phyloP scores from a whole-genome alignment of 2,329 filamentous ascomycete genomes.

The Pseudogymnoascus sp. region DNA sequence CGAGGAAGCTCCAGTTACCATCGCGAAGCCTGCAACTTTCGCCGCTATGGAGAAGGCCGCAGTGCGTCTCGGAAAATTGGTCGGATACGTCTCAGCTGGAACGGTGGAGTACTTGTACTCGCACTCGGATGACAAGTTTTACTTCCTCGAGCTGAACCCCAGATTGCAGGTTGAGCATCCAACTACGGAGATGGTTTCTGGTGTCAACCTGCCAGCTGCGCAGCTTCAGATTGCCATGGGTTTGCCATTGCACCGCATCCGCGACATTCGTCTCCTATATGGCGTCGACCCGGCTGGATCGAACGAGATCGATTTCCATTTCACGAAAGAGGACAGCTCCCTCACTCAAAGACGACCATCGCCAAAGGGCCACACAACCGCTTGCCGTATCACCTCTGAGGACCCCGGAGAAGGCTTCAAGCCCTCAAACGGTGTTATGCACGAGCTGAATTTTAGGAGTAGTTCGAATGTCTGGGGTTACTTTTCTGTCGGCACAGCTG shows the following conservation, averaged over 20 bases:
- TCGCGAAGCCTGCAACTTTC: conserved; percentile 84
- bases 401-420: conserved; percentile 99
- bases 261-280: conserved; percentile 92
- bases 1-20: conserved; percentile 95
- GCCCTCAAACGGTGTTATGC: conserved; percentile 97
- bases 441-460: conserved; percentile 97
- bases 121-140: conserved; percentile 95
- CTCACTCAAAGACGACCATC: conserved; percentile 81
- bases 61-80: conserved; percentile 83
- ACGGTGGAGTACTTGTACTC: conserved; percentile 99
- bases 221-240: conserved; percentile 99
- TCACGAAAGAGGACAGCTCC: conserved; percentile 75
- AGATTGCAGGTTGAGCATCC: conserved; percentile 99
- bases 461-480: conserved; percentile 99
- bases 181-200: conserved; percentile 98
- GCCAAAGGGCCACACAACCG: conserved; percentile 94
- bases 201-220: conserved; percentile 92
- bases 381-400: conserved; percentile 97
- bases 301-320: conserved; percentile 92
- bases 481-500: conserved; percentile 94
- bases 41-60: conserved; percentile 94
- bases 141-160: conserved; percentile 97
- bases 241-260: conserved; percentile 87
- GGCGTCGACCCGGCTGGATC: conserved; percentile 83
- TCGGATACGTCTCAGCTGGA: conserved; percentile 97